Base-by-base conservation (phyloP, 2,329 filamentous ascomycete genomes). In the Aspergillus fijiensis region DNA sequence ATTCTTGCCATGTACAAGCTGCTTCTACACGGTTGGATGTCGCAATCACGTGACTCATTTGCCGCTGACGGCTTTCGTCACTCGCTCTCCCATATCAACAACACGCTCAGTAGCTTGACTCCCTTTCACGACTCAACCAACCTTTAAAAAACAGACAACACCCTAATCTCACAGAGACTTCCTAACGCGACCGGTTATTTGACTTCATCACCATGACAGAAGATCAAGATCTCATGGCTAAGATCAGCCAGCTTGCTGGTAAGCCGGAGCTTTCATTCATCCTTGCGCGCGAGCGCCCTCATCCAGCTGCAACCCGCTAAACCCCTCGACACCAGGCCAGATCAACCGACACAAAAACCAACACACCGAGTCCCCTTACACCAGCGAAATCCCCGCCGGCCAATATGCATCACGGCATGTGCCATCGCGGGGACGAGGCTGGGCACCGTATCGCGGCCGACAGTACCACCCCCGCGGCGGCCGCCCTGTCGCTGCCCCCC, bases 271-370 rank as follows among this genome's bases (percentile, higher is more conserved):
- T 9, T 29, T 76, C 60, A 71, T 33, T 42, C 50, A 25, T 45
- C 19, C 63, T 56, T 81, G 84, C 69, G 80, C 85, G 27, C 57
- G 79, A 80, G 69, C 29, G 35, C 56, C 56, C 19, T 51, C 33
- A 47, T 27, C 29, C 58, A 29, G 50, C 7, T 45, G 42, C 51
- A 19, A 60, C 60, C 27, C 58, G 47, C 60, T 65, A 49, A 64
- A 63, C 47, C 33, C 60, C 49, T 49, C 45, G 10, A 16, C n/a
- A 19, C 5, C 65, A 92, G 89, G 89, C 66, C 88, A 90, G 76
- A 94, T 95, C 72, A 92, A 92, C 73, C 86, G 87, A 55, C 88
- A 90, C 78, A 92, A 90, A 74, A 90, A 85, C 64, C 84, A 88
- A 61, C 59, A 56, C 6, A 57, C 68, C 5, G 57, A 66, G n/a